A percentile compares a stretch with the other conserved stretches of the same genome.
These are phyloP conservation scores for Didymella pomorum DNA, from an alignment of 2,329 filamentous ascomycete genomes.

Conservation along the genomic window DNA sequence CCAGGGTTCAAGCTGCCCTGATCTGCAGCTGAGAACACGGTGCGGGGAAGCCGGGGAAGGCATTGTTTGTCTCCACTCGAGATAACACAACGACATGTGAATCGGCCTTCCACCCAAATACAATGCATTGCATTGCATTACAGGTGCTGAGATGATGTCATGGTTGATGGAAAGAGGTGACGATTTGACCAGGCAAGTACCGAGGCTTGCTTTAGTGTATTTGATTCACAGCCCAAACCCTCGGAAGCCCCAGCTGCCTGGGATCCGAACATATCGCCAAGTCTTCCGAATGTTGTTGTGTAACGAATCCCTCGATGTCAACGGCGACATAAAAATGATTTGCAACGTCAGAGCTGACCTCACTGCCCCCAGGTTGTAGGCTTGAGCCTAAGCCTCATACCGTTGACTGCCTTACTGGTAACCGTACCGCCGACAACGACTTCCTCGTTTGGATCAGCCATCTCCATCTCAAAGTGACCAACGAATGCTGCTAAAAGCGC, in stretches of 20 bases:
- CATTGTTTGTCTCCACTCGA: background rate
- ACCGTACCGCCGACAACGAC: slow-evolving; percentile 46
- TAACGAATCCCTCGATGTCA: background rate
- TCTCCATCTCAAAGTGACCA: slow-evolving; percentile 44
- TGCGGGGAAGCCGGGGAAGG: slow-evolving; percentile 8
- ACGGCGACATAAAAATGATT: background rate
- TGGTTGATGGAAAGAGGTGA: background rate
- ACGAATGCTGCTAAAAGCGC: slow-evolving; percentile 48
- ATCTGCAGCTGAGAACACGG: background rate
- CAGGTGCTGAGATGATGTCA: background rate
- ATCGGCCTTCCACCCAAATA: background rate
- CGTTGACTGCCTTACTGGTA: slow-evolving; percentile 50
- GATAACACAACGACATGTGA: background rate
- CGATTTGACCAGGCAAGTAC: slow-evolving; percentile 3
- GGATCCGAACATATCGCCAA: background rate
- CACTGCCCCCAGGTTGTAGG: slow-evolving; percentile 28
- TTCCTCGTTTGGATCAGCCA: slow-evolving; percentile 43
- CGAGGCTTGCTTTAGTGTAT: slow-evolving; percentile 12
- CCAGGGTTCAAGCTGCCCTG: background rate
- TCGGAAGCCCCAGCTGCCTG: background rate
- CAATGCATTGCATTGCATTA: background rate
- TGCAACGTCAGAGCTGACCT: background rate
- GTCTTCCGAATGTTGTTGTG: background rate
- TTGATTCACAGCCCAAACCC: background rate
- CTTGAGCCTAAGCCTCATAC: slow-evolving; percentile 48